Percentiles rank a stretch among this genome's conserved stretches.
phyloP scores from a whole-genome alignment of 345 rosid genomes.

The Crucihimalaya himalaica region DNA sequence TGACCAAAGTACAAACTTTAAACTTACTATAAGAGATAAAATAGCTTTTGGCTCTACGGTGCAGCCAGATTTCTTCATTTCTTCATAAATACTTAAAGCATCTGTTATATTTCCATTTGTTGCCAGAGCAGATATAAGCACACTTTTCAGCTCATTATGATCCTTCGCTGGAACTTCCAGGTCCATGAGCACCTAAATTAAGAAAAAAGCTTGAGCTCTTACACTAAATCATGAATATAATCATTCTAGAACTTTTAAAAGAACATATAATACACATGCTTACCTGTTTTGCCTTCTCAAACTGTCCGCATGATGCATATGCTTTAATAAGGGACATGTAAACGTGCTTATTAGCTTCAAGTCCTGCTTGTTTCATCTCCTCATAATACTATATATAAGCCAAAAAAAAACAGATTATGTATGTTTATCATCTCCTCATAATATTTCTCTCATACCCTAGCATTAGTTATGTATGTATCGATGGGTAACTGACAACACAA shows the following conservation, averaged over 20 bases:
- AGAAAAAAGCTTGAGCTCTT: constrained; percentile 21
- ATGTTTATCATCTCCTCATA: not conserved
- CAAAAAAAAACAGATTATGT: constrained; percentile 14
- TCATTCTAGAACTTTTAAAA: not conserved
- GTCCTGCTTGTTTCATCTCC: constrained; percentile 49
- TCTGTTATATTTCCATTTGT: constrained; percentile 61
- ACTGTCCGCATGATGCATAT: constrained; percentile 63
- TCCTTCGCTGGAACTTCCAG: constrained; percentile 41
- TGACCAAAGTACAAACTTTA: constrained; percentile 8
- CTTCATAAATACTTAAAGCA: constrained; percentile 63
- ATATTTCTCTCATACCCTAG: not conserved
- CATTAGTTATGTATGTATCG: constrained; percentile 46
- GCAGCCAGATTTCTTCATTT: constrained; percentile 59
- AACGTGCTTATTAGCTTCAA: constrained; percentile 53
- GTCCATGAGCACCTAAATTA: constrained; percentile 60
- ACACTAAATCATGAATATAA: constrained; percentile 5
- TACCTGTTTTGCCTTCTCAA: constrained; percentile 91
- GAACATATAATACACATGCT: constrained; percentile 5
- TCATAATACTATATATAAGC: constrained; percentile 52
- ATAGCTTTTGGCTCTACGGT: constrained; percentile 63
- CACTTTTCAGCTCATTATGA: constrained; percentile 65
- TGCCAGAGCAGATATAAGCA: constrained; percentile 71
- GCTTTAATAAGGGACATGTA: constrained; percentile 75
- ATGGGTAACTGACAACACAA: not conserved
- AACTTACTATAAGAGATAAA: constrained; percentile 68